These are phyloP conservation scores for Rosa chinensis DNA, from an alignment of 306 rosid genomes.

Conservation along the genomic window DNA sequence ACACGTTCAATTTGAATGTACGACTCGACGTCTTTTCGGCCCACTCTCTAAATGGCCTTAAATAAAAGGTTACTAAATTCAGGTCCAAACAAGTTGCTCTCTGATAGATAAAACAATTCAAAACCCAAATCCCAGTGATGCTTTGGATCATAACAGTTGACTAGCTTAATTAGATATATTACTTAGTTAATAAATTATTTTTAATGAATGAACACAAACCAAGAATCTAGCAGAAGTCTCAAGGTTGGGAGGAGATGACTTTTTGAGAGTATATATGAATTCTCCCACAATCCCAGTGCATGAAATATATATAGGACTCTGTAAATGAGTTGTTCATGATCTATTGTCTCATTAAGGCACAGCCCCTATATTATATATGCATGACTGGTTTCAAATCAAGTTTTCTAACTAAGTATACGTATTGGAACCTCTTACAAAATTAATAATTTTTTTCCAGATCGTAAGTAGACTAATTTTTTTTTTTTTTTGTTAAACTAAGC, in stretches of 20 bases:
- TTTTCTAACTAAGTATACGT: neutral
- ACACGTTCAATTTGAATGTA: no score
- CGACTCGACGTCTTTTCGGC: no score
- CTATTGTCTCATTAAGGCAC: neutral
- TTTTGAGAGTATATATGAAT: neutral
- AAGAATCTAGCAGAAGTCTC: constrained; percentile 9
- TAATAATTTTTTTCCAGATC: neutral
- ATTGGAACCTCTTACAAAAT: neutral
- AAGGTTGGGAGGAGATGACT: constrained; percentile 3
- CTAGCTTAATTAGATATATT: neutral
- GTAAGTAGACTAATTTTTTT: neutral
- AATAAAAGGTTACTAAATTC: no score
- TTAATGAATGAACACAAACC: neutral
- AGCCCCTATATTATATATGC: neutral
- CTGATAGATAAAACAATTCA: neutral
- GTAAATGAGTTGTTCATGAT: neutral
- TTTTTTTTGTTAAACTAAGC: neutral
- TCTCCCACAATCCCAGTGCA: neutral
- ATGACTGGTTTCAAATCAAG: neutral
- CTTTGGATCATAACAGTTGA: neutral
- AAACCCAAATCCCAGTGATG: neutral
- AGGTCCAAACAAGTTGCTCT: no score
- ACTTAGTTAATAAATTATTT: neutral
- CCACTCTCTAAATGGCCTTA: no score
- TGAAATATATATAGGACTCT: neutral